Base-by-base conservation (phyloP, 2,329 filamentous ascomycete species). In the Trichoderma sp. region DNA sequence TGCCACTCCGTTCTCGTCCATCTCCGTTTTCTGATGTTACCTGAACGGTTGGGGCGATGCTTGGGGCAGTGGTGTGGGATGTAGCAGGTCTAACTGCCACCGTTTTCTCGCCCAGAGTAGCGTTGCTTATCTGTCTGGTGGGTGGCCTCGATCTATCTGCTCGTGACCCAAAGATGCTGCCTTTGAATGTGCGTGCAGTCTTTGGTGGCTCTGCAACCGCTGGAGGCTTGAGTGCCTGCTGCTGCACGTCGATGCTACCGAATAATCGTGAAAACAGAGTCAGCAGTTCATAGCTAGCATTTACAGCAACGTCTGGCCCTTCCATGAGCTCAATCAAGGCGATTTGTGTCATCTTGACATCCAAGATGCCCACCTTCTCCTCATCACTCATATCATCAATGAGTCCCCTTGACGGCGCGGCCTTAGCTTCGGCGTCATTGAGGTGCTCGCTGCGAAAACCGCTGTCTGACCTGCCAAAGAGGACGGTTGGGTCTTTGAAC, bases 321-420 rank as follows among this genome's bases (percentile, higher is more conserved):
- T 98, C 94, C 4, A 93, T 84, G 17, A 96, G 84, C 81, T 98
- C 95, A 4, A 96, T 82, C 23, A 99, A 87, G 4, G 92, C 88
- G 72, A 99, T 85, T 77, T 98, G 95, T 12, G 95, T 98, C 89
- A 98, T 97, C 80, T 97, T 97, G 73, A 98, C 90, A 80, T 98
- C 93, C n/a, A 99, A 82, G 55, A 99, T 91, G 63, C 89, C 88
- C 80, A 95, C 93, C 78, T 94, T 97, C 78, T 98, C 95, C 30
- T 90, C 89, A 71, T 91, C 89, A 73, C 94, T 92, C 90, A 98
- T 93, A 58, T 93, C 90, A 74, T 95, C 92, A 1, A 97, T 87
- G 61, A 93, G 78, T 4, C 90, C 89, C 74, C 77, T 79, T 8
- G 75, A 74, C 6, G 74, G 36, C 26, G 74, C 61, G 4, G 68